These are phyloP conservation scores for Sicyos edulis DNA, from an alignment of 306 rosid species.

Conservation along the genomic window DNA sequence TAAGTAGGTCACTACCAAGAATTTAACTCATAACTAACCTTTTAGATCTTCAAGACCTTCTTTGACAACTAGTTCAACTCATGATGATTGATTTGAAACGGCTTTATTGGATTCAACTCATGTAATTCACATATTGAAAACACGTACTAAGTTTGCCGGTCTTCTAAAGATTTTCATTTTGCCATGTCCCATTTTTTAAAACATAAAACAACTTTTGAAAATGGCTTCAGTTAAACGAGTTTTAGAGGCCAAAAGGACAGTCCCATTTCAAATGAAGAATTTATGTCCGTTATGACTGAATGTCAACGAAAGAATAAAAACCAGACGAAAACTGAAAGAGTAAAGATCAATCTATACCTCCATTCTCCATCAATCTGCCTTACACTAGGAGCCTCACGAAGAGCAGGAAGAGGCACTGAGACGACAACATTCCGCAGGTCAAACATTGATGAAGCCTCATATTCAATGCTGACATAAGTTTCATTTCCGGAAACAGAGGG, in stretches of 20 bases:
- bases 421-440: slow-evolving; percentile 79
- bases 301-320: neutral
- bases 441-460: slow-evolving; percentile 86
- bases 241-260: neutral
- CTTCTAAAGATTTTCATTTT: neutral
- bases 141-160: neutral
- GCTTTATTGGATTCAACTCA: neutral
- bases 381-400: slow-evolving; percentile 80
- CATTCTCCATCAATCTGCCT: slow-evolving; percentile 90
- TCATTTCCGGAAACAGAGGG: slow-evolving; percentile 95
- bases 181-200: too few species aligned
- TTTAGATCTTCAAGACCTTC: too few species aligned
- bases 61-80: too few species aligned
- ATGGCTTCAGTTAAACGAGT: neutral
- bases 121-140: neutral
- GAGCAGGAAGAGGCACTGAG: slow-evolving; percentile 95
- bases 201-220: neutral
- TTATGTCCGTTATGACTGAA: neutral
- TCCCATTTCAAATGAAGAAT: neutral
- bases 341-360: slow-evolving; percentile 44
- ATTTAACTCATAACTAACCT: too few species aligned
- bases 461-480: slow-evolving; percentile 91
- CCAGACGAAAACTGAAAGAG: neutral
- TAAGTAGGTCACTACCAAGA: too few species aligned
- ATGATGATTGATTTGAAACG: neutral